phyloP scores from a whole-genome alignment of 768 basidiomycete species.

The Tulasnella sp. region DNA sequence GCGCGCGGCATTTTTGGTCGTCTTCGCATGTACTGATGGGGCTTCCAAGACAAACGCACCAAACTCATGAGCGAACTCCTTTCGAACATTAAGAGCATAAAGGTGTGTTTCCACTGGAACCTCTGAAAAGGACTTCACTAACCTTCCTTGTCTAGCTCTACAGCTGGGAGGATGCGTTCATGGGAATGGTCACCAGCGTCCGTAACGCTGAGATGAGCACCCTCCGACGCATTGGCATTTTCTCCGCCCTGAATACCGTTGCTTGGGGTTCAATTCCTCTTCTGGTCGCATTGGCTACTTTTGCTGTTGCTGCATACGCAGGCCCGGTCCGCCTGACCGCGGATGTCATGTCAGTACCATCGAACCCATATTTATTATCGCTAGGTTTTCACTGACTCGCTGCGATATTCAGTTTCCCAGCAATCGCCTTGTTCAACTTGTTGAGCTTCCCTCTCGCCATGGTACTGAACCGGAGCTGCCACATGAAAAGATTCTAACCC shows the following conservation, averaged over 20 bases:
- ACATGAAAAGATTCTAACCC: not conserved
- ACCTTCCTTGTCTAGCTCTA: conserved; percentile 63
- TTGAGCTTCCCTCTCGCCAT: conserved; percentile 79
- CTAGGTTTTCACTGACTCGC: conserved; percentile 61
- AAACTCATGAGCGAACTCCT: conserved; percentile 87
- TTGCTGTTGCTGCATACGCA: conserved; percentile 59
- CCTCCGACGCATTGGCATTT: conserved; percentile 74
- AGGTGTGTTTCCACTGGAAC: conserved; percentile 36
- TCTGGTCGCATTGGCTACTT: conserved; percentile 68
- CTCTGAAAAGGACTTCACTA: conserved; percentile 17
- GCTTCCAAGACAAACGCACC: conserved; percentile 26
- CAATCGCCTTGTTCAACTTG: conserved; percentile 82
- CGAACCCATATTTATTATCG: conserved; percentile 66
- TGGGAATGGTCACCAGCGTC: conserved; percentile 66
- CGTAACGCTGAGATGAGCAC: conserved; percentile 76
- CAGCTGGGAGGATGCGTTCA: conserved; percentile 91
- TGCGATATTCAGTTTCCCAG: conserved; percentile 89
- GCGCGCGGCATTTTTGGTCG: not conserved
- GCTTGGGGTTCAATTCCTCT: conserved; percentile 46
- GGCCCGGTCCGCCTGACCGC: conserved; percentile 67
- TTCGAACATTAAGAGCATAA: conserved; percentile 69
- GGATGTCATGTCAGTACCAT: conserved; percentile 51
- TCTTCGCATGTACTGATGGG: not conserved
- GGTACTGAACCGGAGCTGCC: conserved; percentile 36
- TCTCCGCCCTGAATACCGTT: conserved; percentile 53